Evolutionary conservation across 2,329 filamentous ascomycete genomes (phyloP).

Genomic region (Apiospora malaysiana): DNA sequence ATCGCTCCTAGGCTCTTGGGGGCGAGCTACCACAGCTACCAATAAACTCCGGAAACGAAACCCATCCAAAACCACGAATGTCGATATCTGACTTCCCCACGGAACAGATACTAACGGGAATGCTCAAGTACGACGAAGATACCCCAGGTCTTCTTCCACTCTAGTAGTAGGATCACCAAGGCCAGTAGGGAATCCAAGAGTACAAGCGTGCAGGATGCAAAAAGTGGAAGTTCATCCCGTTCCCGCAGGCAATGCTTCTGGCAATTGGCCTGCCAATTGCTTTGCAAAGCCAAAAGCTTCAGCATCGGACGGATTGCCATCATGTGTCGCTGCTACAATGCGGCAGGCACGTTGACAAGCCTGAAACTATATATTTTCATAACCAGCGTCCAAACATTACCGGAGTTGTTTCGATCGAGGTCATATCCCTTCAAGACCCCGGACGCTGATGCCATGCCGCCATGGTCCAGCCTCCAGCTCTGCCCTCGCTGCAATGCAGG

Average conservation of each 20-base stretch:
- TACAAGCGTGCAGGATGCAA: too few relatives aligned
- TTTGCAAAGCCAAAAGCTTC: neutral
- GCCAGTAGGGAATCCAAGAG: neutral
- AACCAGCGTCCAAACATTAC: neutral
- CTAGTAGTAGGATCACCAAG: neutral
- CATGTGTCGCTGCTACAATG: neutral
- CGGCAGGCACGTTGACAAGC: neutral
- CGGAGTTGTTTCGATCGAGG: neutral
- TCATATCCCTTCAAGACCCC: neutral
- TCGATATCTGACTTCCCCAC: neutral
- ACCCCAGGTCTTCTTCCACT: neutral
- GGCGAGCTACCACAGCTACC: neutral
- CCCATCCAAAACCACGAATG: neutral
- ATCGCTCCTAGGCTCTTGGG: neutral
- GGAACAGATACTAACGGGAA: neutral
- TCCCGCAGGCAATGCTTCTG: neutral
- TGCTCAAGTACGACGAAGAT: neutral
- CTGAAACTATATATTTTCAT: neutral
- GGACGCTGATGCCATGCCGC: neutral
- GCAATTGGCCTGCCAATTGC: neutral
- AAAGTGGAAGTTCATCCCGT: conserved; percentile 5
- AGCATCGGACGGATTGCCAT: neutral
- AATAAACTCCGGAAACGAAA: conserved; percentile 1
- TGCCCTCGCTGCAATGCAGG: neutral
- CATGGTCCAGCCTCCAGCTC: neutral